Evolutionary conservation across 805 yeast species (phyloP), one percentile per base, ranked within the genome.

Genomic region (Candida incommunis): DNA sequence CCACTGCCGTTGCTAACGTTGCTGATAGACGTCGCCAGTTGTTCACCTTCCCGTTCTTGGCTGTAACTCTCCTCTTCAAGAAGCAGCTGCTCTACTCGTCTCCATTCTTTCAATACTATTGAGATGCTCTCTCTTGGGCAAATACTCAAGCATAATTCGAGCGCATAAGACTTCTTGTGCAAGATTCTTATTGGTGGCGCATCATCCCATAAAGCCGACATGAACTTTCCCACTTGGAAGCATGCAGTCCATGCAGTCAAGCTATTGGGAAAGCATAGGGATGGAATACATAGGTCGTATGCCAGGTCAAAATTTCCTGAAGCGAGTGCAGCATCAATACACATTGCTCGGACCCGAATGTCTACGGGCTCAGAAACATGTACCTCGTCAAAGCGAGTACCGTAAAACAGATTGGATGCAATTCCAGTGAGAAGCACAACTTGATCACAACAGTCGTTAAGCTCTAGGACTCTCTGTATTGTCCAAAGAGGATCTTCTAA

Each of bases 61-160:
- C n/a, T n/a, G n/a, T n/a, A n/a, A n/a, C 37, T 18, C 5, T 4
- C n/a, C 11, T n/a, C 7, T 18, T 31, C 37, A 9, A n/a, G 18
- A n/a, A 31, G 9, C 18, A 11, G 37, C 18, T 31, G 37, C 18
- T 31, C 37, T 5, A 31, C 37, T 5, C 37, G 13, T 31, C n/a
- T 31, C 37, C 37, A 31, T n/a, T 13, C 37, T 11, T 31, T 31
- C 7, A 31, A 18, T 4, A 31, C 37, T 9, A 18, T 9, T 13
- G 37, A 11, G 18, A 31, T 9, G 37, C 37, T 31, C n/a, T 31
- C 37, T 31, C 37, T 31, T 7, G 37, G 37, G 37, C 37, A 31
- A 9, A 31, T 18, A n/a, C 37, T 31, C 7, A 31, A 9, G 20
- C 37, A 31, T 11, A 11, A 31, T 5, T 18, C 7, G 7, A 31